Conservation (phyloP, 331 rosid genomes). For the Prunus yedoensis region DNA sequence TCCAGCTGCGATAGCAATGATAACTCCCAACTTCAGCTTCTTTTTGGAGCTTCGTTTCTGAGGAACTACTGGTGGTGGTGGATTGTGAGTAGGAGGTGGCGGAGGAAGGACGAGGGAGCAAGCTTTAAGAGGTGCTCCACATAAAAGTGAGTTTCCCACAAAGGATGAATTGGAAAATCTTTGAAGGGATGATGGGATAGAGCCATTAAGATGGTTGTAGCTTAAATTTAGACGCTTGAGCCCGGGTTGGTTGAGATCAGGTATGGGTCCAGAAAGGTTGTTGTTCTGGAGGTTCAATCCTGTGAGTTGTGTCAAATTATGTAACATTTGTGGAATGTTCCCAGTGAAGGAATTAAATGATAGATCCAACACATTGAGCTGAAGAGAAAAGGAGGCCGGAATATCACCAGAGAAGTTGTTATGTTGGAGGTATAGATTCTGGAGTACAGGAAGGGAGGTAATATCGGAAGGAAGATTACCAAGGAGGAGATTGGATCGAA, state of each 20-base stretch:
- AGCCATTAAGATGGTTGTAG: constrained; percentile 83
- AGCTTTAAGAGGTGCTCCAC: constrained; percentile 74
- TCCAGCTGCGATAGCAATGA: constrained; percentile 79
- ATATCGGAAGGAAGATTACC: constrained; percentile 75
- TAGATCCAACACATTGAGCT: constrained; percentile 64
- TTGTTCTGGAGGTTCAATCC: constrained; percentile 81
- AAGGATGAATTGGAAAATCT: constrained; percentile 66
- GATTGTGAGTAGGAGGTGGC: constrained; percentile 50
- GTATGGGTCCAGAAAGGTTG: constrained; percentile 68
- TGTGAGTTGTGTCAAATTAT: constrained; percentile 66
- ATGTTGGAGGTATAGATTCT: constrained; percentile 68
- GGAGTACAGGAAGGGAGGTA: constrained; percentile 78
- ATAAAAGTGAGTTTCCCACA: constrained; percentile 71
- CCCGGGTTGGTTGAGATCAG: constrained; percentile 47
- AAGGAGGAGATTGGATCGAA: constrained; percentile 72
- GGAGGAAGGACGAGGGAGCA: constrained; percentile 53
- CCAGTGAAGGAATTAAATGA: constrained; percentile 82
- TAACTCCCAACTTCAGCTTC: constrained; percentile 59
- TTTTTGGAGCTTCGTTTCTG: constrained; percentile 37
- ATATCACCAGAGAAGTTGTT: constrained; percentile 81
- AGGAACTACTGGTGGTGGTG: constrained; percentile 37
- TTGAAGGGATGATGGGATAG: constrained; percentile 64
- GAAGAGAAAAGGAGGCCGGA: constrained; percentile 58
- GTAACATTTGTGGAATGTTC: constrained; percentile 54
- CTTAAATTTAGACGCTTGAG: constrained; percentile 65